Base-by-base conservation (phyloP, 306 rosid genomes). In the Glycine soja region DNA sequence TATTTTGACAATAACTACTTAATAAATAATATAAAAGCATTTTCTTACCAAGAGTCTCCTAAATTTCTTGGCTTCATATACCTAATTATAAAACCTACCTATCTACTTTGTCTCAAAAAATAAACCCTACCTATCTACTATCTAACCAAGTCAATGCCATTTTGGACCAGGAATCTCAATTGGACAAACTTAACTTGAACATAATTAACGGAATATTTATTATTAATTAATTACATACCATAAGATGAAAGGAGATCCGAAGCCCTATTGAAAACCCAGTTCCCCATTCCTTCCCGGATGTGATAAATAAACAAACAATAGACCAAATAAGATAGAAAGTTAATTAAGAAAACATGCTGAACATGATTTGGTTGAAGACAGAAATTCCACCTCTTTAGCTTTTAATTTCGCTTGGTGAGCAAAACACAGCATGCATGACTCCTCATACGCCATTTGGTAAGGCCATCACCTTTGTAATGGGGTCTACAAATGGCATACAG, bases 401-500 rank as follows among this genome's bases (percentile, higher is more conserved):
- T 24, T 24, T 24, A 24, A 0, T 24, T 24, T 24, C 30, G 2
- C 30, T 24, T 24, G 30, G 1, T 24, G 30, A 24, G 30, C 30
- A 50, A 9, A 5, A 78, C 8, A 82, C 54, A 72, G 64, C 84
- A 84, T 84, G 87, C 87, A 50, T 80, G 87, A 61, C 87, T 84
- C 84, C 87, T 84, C 82, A 74, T 43, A 84, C 84, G 87, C 87
- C 87, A 84, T 84, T 71, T 73, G 59, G 16, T 30, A 67, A 84
- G 67, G 62, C 19, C 70, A 84, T 80, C 82, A 30, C 32, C 34
- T 4, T 32, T 8, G 0, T 46, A 70, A 61, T 80, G 70, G 11
- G 53, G 75, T 80, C 82, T 62, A 56, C 81, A 84, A 80, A 84
- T 84, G 87, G 87, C 87, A 84, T 84, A 80, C 87, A 80, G 84